Evolutionary conservation across 2,329 filamentous ascomycete genomes (phyloP).

Genomic region (Pleoardoris graminearum): DNA sequence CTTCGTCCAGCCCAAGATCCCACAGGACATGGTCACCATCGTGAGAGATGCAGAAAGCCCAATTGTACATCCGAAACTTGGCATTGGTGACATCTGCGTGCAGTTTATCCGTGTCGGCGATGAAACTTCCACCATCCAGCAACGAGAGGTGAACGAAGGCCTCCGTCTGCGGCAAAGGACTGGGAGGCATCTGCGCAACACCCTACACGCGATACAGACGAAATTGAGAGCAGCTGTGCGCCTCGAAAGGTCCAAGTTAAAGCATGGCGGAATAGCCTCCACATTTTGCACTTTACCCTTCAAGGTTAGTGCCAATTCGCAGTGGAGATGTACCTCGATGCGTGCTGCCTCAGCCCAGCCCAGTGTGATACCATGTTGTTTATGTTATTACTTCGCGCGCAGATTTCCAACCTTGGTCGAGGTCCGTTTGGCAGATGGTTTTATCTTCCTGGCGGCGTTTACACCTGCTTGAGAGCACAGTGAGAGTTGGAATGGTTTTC

Average conservation of each 20-base stretch:
- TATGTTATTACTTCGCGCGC: no score
- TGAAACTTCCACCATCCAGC: conserved; percentile 41
- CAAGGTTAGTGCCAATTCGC: not conserved
- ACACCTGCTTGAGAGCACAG: not conserved
- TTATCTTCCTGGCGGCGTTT: no score
- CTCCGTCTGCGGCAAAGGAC: conserved; percentile 20
- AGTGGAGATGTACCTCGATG: no score
- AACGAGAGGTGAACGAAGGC: conserved; percentile 31
- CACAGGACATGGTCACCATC: conserved; percentile 32
- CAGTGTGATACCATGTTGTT: no score
- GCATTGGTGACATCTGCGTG: conserved; percentile 32
- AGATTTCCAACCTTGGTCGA: not conserved
- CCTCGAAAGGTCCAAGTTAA: not conserved
- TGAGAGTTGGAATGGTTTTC: not conserved
- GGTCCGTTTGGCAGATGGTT: not conserved
- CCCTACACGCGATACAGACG: no score
- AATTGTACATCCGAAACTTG: conserved; percentile 42
- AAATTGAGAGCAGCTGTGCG: not conserved
- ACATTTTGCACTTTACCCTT: not conserved
- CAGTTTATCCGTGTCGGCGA: conserved; percentile 30
- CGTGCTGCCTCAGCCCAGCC: no score
- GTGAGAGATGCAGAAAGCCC: conserved; percentile 38
- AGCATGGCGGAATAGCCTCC: not conserved
- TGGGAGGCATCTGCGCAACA: not conserved
- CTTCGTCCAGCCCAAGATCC: conserved; percentile 39